phyloP scores from a whole-genome alignment of 2,329 filamentous ascomycete species.

The Daldinia sp. region DNA sequence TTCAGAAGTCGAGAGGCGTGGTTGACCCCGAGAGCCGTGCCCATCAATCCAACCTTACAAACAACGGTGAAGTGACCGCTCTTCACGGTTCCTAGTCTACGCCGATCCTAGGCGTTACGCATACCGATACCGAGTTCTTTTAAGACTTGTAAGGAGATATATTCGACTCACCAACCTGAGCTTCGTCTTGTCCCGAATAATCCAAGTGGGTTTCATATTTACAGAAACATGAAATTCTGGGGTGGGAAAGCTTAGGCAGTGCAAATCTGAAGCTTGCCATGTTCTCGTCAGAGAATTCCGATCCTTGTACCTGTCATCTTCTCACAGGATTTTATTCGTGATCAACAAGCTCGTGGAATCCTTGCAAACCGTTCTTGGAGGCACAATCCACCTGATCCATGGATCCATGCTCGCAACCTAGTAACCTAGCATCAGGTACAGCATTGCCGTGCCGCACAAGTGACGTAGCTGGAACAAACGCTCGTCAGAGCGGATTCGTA shows the following conservation, averaged over 20 bases:
- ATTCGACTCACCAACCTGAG: constrained; percentile 6
- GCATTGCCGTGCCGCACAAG: constrained; percentile 40
- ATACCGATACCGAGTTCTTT: constrained; percentile 17
- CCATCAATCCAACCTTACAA: constrained; percentile 28
- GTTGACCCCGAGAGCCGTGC: constrained; percentile 28
- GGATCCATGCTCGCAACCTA: constrained; percentile 32
- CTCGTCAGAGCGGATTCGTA: constrained; percentile 23
- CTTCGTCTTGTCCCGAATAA: constrained; percentile 18
- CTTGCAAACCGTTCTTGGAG: constrained; percentile 39
- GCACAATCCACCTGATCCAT: constrained; percentile 34
- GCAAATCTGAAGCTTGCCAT: constrained; percentile 16
- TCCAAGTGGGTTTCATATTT: constrained; percentile 25
- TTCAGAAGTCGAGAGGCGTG: constrained; percentile 32
- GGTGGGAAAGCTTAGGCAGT: constrained; percentile 1
- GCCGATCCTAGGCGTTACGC: constrained; percentile 25
- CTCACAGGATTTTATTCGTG: constrained; percentile 32
- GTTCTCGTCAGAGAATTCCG: constrained; percentile 29
- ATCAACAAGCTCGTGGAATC: constrained; percentile 35
- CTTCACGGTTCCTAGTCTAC: constrained; percentile 20
- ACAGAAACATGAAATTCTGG: constrained; percentile 6
- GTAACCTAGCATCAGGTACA: constrained; percentile 33
- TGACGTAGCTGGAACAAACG: constrained; percentile 43
- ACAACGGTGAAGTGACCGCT: constrained; percentile 43
- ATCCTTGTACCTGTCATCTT: constrained; percentile 27
- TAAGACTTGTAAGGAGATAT: constrained; percentile 1